phyloP scores from a whole-genome alignment of 75 land plant species.

The Cunninghamia lanceolata region DNA sequence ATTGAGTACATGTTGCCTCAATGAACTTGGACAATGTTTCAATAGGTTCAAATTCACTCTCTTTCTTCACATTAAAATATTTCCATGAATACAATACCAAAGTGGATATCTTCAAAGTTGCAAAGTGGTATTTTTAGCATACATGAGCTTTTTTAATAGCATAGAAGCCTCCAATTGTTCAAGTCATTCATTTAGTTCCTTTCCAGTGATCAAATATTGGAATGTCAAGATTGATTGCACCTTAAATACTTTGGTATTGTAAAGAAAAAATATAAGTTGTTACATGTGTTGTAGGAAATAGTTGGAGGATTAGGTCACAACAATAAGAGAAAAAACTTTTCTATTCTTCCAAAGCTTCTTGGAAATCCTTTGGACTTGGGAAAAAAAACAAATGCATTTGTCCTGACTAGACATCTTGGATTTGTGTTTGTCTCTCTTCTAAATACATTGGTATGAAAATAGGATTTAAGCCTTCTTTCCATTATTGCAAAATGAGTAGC shows the following conservation, averaged over 20 bases:
- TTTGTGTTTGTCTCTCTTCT: background rate
- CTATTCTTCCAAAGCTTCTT: background rate
- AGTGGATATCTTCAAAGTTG: background rate
- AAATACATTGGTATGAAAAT: background rate
- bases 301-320: background rate
- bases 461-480: background rate
- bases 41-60: background rate
- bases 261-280: no score
- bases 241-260: background rate
- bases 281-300: background rate
- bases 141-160: no score
- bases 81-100: background rate
- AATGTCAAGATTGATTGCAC: background rate
- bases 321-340: background rate
- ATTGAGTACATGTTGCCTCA: background rate
- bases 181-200: background rate
- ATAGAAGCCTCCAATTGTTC: background rate
- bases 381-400: no score
- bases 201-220: background rate
- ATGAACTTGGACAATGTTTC: background rate
- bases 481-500: background rate
- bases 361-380: background rate
- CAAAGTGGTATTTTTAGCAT: background rate
- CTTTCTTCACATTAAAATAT: background rate
- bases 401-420: background rate